Percentiles rank a stretch among this genome's conserved stretches.
These are phyloP conservation scores for Cyberlindnera samutprakarnensis DNA, from an alignment of 805 yeast species.

Conservation along the genomic window DNA sequence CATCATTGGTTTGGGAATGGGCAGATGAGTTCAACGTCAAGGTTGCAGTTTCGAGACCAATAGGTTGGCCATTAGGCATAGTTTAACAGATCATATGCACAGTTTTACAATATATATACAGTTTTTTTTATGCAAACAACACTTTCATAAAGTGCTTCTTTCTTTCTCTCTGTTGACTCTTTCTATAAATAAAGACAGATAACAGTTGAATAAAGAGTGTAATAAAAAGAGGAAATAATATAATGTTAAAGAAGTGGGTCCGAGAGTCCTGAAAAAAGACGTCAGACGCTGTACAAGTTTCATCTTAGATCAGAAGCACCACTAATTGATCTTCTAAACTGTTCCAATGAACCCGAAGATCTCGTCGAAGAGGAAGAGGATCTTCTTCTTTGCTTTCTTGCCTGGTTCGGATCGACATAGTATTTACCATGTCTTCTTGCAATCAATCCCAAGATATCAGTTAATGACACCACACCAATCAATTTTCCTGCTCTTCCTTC, in stretches of 20 bases:
- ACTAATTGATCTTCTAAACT: constrained; percentile 35
- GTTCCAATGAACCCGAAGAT: constrained; percentile 27
- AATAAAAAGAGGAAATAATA: too few species aligned
- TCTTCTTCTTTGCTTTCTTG: constrained; percentile 84
- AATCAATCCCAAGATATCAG: constrained; percentile 78
- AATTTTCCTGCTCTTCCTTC: constrained; percentile 69
- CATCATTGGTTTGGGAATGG: constrained; percentile 41
- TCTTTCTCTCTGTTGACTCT: too few species aligned
- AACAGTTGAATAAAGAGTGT: too few species aligned
- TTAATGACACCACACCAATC: constrained; percentile 85
- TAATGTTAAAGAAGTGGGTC: too few species aligned
- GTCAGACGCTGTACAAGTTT: too few species aligned
- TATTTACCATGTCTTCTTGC: constrained; percentile 65
- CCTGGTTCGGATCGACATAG: constrained; percentile 72
- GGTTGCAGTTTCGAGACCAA: background rate
- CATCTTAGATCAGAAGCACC: constrained; percentile 27
- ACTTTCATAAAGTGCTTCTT: too few species aligned
- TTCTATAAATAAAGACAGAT: too few species aligned
- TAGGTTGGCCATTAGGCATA: background rate
- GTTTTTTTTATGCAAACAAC: too few species aligned
- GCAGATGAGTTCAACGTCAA: constrained; percentile 41
- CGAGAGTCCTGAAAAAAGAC: too few species aligned
- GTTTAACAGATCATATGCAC: too few species aligned
- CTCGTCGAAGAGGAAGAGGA: constrained; percentile 26
- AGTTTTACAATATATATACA: too few species aligned